Evolutionary conservation across 75 land plant species (phyloP).

Genomic region (Pseudotsuga menziesii): DNA sequence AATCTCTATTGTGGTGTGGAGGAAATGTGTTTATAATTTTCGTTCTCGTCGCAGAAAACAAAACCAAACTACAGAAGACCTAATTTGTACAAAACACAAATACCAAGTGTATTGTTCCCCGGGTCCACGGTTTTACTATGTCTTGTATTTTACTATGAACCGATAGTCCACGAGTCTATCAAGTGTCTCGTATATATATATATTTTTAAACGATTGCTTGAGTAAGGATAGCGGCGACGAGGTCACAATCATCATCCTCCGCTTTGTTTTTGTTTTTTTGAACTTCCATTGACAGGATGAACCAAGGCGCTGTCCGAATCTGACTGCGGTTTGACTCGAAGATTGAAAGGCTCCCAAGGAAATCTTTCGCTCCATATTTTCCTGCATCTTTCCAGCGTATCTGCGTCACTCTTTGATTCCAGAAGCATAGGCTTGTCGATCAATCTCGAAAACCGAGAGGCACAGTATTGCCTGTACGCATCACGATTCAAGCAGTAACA

Average conservation of each 20-base stretch:
- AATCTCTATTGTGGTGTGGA: no score
- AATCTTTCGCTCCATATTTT: conserved; percentile 53
- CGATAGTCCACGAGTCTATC: no score
- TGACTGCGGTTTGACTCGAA: conserved; percentile 14
- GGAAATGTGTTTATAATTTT: no score
- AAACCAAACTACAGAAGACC: no score
- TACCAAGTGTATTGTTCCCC: no score
- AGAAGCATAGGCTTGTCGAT: conserved; percentile 61
- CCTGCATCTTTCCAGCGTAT: conserved; percentile 55
- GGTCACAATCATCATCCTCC: conserved; percentile 8
- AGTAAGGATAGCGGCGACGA: conserved; percentile 25
- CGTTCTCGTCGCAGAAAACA: no score
- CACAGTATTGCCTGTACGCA: conserved; percentile 61
- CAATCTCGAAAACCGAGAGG: conserved; percentile 37
- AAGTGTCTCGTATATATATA: no score
- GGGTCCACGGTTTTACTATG: no score
- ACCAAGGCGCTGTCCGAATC: conserved; percentile 12
- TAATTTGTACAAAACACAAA: no score
- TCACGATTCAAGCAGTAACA: no score
- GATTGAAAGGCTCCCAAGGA: conserved; percentile 71
- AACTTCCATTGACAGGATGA: neutral
- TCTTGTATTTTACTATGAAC: no score
- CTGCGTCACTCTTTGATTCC: conserved; percentile 60
- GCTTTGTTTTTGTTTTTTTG: neutral
- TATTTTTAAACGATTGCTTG: no score